Base-by-base conservation (phyloP, 805 yeast genomes). In the Nakazawaea wickerhamii region DNA sequence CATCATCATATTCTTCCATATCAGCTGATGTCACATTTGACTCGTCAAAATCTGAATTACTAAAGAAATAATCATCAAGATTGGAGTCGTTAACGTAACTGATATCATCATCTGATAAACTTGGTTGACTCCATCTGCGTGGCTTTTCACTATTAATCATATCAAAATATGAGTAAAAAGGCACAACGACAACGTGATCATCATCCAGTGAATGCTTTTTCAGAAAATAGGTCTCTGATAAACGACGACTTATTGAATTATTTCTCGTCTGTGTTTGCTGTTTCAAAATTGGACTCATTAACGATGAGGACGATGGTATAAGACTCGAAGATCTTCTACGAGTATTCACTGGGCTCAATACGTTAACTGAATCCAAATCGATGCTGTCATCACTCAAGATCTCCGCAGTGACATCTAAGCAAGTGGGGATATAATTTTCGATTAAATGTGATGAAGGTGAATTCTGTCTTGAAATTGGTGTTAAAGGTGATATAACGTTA, bases 401-500 rank as follows among this genome's bases (percentile, higher is more conserved):
- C 46, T 82, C 77, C 15, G 80, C 72, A 4, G 93, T 75, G 7
- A 95, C 87, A 53, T 86, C 95, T 51, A 87, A 66, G 5, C 86
- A 86, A 0, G 96, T 90, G 2, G 95, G 84, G 17, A 87, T 84
- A 50, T 63, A 75, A 59, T 88, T 84, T 58, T 86, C 85, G 28
- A 62, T 27, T 14, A 35, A 22, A 34, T 34, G 37, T n/a, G 27
- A 21, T 4, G 37, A 34, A 10, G 31, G 31, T 28, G 31, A 28
- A 28, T n/a, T 28, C 3, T 28, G 31, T 28, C 14, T 28, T 28
- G 31, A 28, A 13, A 28, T 13, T 28, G 31, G 31, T 28, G 31
- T 10, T 11, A 28, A n/a, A 7, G 31, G 14, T 10, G 14, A 13
- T 28, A 28, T 15, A 28, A 28, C 14, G 15, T 28, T 28, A n/a